These are phyloP conservation scores for Crithidia thermophila DNA, from an alignment of 208 protist species.

Conservation along the genomic window DNA sequence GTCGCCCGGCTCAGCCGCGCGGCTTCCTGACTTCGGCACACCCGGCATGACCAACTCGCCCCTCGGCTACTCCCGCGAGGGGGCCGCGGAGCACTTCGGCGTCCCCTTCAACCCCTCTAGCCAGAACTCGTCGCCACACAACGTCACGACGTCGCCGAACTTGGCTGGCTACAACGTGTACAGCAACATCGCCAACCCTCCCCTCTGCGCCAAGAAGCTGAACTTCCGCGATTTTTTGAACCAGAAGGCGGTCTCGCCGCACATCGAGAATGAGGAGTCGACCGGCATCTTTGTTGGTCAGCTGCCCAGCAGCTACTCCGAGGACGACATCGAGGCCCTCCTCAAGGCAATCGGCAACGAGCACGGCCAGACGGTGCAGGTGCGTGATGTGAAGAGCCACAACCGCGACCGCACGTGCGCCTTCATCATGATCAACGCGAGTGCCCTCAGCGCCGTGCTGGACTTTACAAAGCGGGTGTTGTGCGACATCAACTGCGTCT, in stretches of 20 bases:
- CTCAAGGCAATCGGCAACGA: conserved; percentile 66
- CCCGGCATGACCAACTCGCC: conserved; percentile 9
- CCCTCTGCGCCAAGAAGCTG: conserved; percentile 47
- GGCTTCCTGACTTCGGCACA: background rate
- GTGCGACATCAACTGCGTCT: conserved; percentile 82
- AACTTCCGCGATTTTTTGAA: conserved; percentile 59
- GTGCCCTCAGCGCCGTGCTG: conserved; percentile 50
- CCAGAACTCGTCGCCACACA: conserved; percentile 26
- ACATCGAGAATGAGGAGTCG: conserved; percentile 49
- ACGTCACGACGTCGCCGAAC: conserved; percentile 14
- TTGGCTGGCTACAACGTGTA: conserved; percentile 51
- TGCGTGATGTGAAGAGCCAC: conserved; percentile 83
- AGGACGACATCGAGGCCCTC: conserved; percentile 73
- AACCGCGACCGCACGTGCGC: conserved; percentile 81
- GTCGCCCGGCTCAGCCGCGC: background rate
- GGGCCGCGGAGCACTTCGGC: background rate
- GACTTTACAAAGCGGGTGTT: conserved; percentile 75
- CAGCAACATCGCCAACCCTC: conserved; percentile 35
- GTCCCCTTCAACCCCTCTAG: background rate
- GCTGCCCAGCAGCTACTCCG: conserved; percentile 73
- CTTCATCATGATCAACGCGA: conserved; percentile 81
- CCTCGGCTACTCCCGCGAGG: conserved; percentile 16
- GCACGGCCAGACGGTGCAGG: conserved; percentile 51
- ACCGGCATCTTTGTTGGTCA: conserved; percentile 84
- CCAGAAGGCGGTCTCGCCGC: conserved; percentile 34